These are phyloP conservation scores for Calonectria hawksworthii DNA, from an alignment of 2,329 filamentous ascomycete species.

Conservation along the genomic window DNA sequence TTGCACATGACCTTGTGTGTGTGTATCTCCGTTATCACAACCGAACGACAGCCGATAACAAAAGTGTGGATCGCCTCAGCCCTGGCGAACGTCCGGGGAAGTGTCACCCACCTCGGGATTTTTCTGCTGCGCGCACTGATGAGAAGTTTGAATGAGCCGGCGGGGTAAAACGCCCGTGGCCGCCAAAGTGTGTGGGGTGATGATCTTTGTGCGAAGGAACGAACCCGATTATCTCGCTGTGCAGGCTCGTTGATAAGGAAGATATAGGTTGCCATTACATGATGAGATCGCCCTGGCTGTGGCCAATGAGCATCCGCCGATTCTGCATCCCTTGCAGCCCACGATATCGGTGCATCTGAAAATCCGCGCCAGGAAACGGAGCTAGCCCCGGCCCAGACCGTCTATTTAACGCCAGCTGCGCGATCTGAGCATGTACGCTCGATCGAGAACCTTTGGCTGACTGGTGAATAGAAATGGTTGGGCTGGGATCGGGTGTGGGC, in stretches of 20 bases:
- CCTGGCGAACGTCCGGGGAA: conserved; percentile 5
- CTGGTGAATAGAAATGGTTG: neutral
- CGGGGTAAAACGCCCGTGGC: conserved; percentile 2
- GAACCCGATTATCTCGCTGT: neutral
- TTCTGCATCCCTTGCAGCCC: neutral
- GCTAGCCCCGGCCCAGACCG: neutral
- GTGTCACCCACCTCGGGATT: neutral
- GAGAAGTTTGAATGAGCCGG: neutral
- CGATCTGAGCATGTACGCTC: neutral
- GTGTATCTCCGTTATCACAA: conserved; percentile 8
- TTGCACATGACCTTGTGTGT: neutral
- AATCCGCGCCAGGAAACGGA: neutral
- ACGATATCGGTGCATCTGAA: neutral
- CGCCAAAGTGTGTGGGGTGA: conserved; percentile 12
- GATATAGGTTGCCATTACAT: conserved; percentile 16
- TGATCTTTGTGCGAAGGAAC: neutral
- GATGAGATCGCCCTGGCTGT: conserved; percentile 14
- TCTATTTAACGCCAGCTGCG: neutral
- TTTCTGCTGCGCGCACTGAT: neutral
- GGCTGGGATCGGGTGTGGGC: neutral
- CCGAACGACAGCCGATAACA: neutral
- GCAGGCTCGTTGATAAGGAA: conserved; percentile 1
- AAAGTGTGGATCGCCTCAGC: neutral
- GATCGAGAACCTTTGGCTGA: neutral
- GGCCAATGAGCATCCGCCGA: neutral